A percentile compares a stretch with the other conserved stretches of the same genome.
phyloP scores from a whole-genome alignment of 208 protist species.

The Leishmania tarentolae region DNA sequence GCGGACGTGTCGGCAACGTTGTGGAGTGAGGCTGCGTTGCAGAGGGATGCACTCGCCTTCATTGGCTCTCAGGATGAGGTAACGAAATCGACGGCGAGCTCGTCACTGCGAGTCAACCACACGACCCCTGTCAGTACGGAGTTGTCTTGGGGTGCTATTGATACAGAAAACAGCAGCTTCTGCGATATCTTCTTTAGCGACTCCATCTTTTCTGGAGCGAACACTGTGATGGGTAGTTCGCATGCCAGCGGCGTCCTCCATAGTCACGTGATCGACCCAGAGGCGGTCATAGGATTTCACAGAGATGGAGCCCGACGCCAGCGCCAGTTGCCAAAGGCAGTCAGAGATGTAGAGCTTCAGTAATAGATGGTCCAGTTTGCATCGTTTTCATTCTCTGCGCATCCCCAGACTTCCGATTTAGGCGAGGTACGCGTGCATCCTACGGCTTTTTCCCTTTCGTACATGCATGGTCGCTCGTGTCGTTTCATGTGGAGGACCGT shows the following conservation, averaged over 20 bases:
- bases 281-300: constrained; percentile 20
- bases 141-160: constrained; percentile 7
- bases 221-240: neutral
- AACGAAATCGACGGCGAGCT: neutral
- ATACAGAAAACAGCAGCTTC: constrained; percentile 25
- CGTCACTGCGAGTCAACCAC: neutral
- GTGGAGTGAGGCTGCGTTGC: constrained; percentile 20
- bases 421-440: neutral
- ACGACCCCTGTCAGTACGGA: constrained; percentile 11
- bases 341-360: neutral
- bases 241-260: constrained; percentile 4
- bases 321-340: neutral
- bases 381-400: neutral
- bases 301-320: constrained; percentile 34
- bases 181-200: constrained; percentile 29
- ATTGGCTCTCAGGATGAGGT: constrained; percentile 13
- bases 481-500: neutral
- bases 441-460: neutral
- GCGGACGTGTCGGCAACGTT: neutral
- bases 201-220: constrained; percentile 14
- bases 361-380: neutral
- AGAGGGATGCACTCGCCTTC: constrained; percentile 30
- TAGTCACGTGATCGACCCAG: constrained; percentile 24
- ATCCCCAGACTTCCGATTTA: neutral
- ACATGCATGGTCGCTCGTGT: neutral